Evolutionary conservation across 139 green algal genomes (phyloP), one percentile per base, ranked within the genome.

Genomic region (Pseudopediastrum boryanum): DNA sequence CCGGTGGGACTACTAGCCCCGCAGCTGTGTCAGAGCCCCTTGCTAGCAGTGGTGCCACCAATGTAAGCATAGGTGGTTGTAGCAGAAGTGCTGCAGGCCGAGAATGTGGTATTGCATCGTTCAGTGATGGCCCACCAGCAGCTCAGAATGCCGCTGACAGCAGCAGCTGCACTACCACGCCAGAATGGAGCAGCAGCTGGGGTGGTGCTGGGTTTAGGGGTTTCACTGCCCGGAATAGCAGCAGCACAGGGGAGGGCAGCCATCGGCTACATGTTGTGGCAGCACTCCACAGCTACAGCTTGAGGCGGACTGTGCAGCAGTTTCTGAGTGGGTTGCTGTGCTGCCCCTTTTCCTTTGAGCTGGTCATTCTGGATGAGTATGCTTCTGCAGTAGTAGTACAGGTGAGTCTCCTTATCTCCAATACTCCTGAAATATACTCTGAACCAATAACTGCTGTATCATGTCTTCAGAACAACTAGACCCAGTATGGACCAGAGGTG

Each of bases 261-360:
- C 43, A 29, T 13, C 66, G n/a, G 66, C 74, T 81, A 48, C 74
- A 81, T 51, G 74, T 81, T 13, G 74, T 81, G 25, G 62, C 59
- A 10, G 59, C 73, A 23, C 31, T 81, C 48, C 38, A n/a, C 33
- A 74, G 61, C 33, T 81, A 81, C 62, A 72, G 74, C 42, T 31
- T 81, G 62, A 44, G 74, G 61, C 61, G 74, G 5, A 39, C 74
- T 52, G 62, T 31, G 12, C 61, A 81, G 62, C 25, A 21, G 33
- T 81, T 81, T 38, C 62, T 81, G 58, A 54, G 43, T 35, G 66
- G 72, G 74, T 63, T 81, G 16, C 25, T 62, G 74, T 16, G 16
- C 13, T 46, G 62, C 19, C 42, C 21, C 21, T 81, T 74, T 36
- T 56, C 31, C 12, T 81, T 67, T 39, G 74, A 81, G 39, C 42